Conservation (phyloP, 306 rosid species). For the Rosa multiflora region DNA sequence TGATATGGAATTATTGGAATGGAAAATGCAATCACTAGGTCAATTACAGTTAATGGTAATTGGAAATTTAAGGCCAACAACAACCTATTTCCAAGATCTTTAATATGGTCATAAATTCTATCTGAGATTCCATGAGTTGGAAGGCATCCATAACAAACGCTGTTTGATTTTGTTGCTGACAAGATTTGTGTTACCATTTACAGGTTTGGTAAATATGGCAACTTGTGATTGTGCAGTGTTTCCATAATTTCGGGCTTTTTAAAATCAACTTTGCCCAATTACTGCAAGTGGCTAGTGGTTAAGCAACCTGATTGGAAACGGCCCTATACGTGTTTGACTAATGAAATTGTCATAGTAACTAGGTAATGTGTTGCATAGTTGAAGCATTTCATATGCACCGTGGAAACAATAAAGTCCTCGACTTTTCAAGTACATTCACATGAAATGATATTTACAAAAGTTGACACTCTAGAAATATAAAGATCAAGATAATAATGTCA, state of each 20-base stretch:
- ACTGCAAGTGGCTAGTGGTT: no score
- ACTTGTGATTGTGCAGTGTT: not conserved
- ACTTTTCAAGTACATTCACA: no score
- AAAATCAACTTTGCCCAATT: not conserved
- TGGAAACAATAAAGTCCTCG: no score
- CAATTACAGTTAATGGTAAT: not conserved
- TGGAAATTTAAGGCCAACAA: constrained; percentile 32
- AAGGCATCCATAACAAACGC: constrained; percentile 2
- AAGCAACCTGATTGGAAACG: no score
- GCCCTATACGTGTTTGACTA: no score
- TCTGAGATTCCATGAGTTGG: constrained; percentile 18
- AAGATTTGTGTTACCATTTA: not conserved
- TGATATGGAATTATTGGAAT: constrained; percentile 31
- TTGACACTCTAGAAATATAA: no score
- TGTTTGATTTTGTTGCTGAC: not conserved
- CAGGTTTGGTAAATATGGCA: not conserved
- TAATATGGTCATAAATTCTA: not conserved
- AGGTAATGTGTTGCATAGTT: no score
- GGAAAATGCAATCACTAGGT: constrained; percentile 13
- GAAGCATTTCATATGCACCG: no score
- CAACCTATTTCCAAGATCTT: not conserved
- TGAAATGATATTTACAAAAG: no score
- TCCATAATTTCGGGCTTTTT: not conserved
- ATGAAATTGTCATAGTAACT: no score
- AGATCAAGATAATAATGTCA: no score